Conservation (phyloP, 495 filamentous ascomycete genomes). For the Daldinia concentrica region DNA sequence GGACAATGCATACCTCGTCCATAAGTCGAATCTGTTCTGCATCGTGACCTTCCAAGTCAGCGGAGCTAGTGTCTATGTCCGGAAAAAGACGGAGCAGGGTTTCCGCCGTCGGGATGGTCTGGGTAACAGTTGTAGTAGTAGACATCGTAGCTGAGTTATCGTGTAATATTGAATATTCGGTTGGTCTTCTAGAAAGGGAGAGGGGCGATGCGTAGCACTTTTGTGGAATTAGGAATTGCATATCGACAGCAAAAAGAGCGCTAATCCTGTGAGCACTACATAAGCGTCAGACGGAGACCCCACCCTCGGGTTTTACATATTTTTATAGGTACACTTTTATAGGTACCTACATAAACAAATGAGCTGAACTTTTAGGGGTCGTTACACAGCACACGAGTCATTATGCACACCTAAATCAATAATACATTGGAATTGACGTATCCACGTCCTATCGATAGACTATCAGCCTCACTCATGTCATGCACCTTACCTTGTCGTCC, state of each 20-base stretch:
- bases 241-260: conserved; percentile 19
- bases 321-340: no score
- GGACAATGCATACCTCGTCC: conserved; percentile 99
- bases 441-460: conserved; percentile 24
- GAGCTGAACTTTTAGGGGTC: conserved; percentile 10
- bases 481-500: conserved; percentile 8
- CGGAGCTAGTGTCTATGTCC: conserved; percentile 90
- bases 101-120: conserved; percentile 76
- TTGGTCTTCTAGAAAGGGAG: conserved; percentile 10
- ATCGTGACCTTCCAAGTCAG: conserved; percentile 85
- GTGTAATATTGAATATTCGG: conserved; percentile 4
- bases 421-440: neutral
- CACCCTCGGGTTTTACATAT: neutral
- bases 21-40: conserved; percentile 97
- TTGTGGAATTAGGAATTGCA: conserved; percentile 8
- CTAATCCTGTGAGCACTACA: no score
- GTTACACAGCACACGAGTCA: conserved; percentile 2
- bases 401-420: neutral
- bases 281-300: neutral
- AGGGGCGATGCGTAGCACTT: neutral
- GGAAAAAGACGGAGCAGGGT: conserved; percentile 91
- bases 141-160: conserved; percentile 41
- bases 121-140: conserved; percentile 51
- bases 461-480: conserved; percentile 34
- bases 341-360: no score